These are phyloP conservation scores for Usnea hakonensis DNA, from an alignment of 495 filamentous ascomycete species.

Conservation along the genomic window DNA sequence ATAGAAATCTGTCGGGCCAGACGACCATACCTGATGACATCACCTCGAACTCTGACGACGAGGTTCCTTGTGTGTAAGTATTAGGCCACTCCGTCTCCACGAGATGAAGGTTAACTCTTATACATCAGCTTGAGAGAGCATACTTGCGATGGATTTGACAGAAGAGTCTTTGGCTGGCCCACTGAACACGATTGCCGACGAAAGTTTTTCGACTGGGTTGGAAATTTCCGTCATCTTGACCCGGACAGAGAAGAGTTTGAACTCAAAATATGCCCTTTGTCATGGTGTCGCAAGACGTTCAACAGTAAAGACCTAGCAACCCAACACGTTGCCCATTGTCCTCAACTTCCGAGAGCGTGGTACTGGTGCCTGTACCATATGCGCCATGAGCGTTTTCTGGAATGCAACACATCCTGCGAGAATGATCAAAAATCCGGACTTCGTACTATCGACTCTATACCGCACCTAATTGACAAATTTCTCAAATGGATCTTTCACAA, in stretches of 20 bases:
- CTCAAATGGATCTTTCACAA: not conserved
- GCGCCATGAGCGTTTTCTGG: conserved; percentile 5
- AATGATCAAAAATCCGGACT: not conserved
- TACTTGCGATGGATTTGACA: not conserved
- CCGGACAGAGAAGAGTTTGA: not conserved
- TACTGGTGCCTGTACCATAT: conserved; percentile 14
- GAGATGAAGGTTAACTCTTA: not conserved
- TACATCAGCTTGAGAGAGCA: not conserved
- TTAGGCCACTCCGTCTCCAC: too few relatives aligned
- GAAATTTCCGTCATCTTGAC: not conserved
- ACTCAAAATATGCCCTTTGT: conserved; percentile 9
- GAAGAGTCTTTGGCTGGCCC: not conserved
- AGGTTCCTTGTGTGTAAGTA: not conserved
- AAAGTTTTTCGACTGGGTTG: conserved; percentile 3
- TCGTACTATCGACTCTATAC: not conserved
- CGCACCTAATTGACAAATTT: not conserved
- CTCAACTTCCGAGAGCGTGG: conserved; percentile 7
- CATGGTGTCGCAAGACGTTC: conserved; percentile 15
- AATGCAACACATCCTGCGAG: conserved; percentile 1
- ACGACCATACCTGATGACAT: not conserved
- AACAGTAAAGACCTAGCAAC: not conserved
- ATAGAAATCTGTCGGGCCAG: not conserved
- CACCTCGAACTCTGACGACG: not conserved
- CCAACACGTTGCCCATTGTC: conserved; percentile 2
- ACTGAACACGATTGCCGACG: not conserved